These are phyloP conservation scores for Thielaviopsis punctulata DNA, from an alignment of 2,329 filamentous ascomycete species.

Conservation along the genomic window DNA sequence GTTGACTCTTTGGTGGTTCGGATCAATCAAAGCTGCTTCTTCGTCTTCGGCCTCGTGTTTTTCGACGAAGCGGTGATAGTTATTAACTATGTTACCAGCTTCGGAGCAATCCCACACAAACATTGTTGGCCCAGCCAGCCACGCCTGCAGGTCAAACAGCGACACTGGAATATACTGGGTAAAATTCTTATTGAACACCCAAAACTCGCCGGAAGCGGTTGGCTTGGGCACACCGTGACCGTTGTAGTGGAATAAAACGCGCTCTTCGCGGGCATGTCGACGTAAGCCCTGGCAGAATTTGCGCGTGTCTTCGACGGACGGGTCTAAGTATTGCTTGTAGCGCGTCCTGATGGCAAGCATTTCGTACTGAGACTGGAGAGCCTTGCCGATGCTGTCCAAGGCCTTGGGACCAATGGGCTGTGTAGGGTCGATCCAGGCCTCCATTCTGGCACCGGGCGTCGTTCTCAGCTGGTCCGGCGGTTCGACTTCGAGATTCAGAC, in stretches of 20 bases:
- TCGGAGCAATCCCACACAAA: conserved; percentile 98
- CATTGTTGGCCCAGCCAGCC: conserved; percentile 86
- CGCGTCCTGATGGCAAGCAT: conserved; percentile 86
- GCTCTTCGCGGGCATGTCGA: conserved; percentile 85
- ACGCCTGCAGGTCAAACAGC: conserved; percentile 83
- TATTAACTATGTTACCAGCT: conserved; percentile 84
- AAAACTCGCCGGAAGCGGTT: conserved; percentile 89
- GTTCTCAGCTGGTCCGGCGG: conserved; percentile 95
- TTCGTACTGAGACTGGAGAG: conserved; percentile 91
- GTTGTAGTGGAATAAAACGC: conserved; percentile 96
- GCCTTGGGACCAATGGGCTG: conserved; percentile 65
- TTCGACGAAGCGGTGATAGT: conserved; percentile 85
- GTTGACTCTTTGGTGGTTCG: conserved; percentile 63
- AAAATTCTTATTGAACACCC: conserved; percentile 98
- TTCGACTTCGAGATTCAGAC: conserved; percentile 92
- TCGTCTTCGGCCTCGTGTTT: conserved; percentile 85
- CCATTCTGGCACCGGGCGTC: conserved; percentile 77
- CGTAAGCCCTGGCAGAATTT: conserved; percentile 85
- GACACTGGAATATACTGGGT: conserved; percentile 98
- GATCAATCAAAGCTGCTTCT: conserved; percentile 58
- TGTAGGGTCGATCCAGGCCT: conserved; percentile 93
- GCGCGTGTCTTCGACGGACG: conserved; percentile 91
- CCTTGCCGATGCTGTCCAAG: conserved; percentile 87
- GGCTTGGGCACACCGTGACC: conserved; percentile 94
- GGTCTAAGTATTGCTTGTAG: conserved; percentile 93